Evolutionary conservation across 1,139 yeast species (phyloP).

Genomic region (Candida sanyaensis): DNA sequence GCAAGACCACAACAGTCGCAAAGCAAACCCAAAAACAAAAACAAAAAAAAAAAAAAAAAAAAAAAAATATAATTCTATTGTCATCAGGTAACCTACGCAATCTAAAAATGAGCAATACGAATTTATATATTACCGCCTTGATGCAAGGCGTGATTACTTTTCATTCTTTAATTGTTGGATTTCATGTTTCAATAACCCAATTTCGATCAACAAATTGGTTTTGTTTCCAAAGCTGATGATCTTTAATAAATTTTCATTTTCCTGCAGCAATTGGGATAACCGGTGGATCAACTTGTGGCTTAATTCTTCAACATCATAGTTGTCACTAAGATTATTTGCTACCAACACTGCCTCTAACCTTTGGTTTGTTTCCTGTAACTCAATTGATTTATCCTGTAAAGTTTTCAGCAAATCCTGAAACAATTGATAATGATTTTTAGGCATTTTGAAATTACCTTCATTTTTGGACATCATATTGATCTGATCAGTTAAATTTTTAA

Average conservation of each 20-base stretch:
- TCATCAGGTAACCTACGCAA: background rate
- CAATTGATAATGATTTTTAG: slow-evolving; percentile 47
- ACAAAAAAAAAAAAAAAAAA: too few relatives aligned
- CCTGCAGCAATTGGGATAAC: slow-evolving; percentile 61
- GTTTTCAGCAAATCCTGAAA: slow-evolving; percentile 52
- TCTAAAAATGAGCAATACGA: too few relatives aligned
- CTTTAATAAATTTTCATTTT: slow-evolving; percentile 69
- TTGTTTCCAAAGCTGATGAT: slow-evolving; percentile 74
- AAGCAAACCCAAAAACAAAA: too few relatives aligned
- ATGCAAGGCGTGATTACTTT: slow-evolving; percentile 2
- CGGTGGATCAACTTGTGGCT: slow-evolving; percentile 75
- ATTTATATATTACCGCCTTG: background rate
- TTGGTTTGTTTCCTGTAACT: slow-evolving; percentile 59
- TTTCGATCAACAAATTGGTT: slow-evolving; percentile 68
- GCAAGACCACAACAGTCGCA: too few relatives aligned
- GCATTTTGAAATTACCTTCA: slow-evolving; percentile 26
- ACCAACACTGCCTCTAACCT: slow-evolving; percentile 64
- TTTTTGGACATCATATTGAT: slow-evolving; percentile 19
- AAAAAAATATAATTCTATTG: background rate
- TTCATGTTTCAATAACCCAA: slow-evolving; percentile 53
- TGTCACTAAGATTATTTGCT: slow-evolving; percentile 17
- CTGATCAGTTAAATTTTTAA: slow-evolving; percentile 36
- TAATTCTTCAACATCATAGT: slow-evolving; percentile 70
- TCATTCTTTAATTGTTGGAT: slow-evolving; percentile 17
- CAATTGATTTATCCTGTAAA: slow-evolving; percentile 53